These are phyloP conservation scores for Micractinium conductrix DNA, from an alignment of 139 green algal species.

Conservation along the genomic window DNA sequence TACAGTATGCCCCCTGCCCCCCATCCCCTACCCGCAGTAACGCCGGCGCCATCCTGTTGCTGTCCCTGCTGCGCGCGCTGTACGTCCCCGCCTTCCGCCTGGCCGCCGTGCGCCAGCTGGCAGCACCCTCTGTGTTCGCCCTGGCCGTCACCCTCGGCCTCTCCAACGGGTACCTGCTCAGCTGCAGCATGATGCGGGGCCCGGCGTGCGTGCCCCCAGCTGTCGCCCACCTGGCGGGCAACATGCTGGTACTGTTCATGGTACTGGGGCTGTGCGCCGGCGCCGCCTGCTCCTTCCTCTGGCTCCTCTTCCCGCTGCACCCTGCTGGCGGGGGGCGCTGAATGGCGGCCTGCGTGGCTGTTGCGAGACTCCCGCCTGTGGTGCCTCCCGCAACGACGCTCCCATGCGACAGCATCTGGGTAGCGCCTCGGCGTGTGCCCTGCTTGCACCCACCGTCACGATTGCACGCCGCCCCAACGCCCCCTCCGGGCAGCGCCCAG, in stretches of 20 bases:
- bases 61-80: constrained; percentile 40
- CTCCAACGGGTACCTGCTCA: constrained; percentile 71
- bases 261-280: constrained; percentile 76
- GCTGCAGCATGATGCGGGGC: constrained; percentile 54
- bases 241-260: constrained; percentile 81
- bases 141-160: constrained; percentile 57
- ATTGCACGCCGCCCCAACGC: no score
- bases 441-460: no score
- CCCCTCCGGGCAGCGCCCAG: no score
- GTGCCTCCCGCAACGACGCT: no score
- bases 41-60: background rate
- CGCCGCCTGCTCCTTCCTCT: constrained; percentile 68
- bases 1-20: no score
- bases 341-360: no score
- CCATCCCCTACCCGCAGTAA: background rate
- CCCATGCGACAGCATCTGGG: no score
- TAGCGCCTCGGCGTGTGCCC: no score
- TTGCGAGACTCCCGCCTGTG: no score
- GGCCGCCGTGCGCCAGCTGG: background rate
- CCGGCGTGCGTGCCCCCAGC: background rate
- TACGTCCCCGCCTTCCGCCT: constrained; percentile 66
- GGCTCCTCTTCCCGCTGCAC: constrained; percentile 52
- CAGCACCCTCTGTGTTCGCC: constrained; percentile 20
- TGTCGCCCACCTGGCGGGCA: constrained; percentile 54
- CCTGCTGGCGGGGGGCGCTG: no score